Base-by-base conservation (phyloP, 2,329 filamentous ascomycete species). In the Lasiodiplodia sp. region DNA sequence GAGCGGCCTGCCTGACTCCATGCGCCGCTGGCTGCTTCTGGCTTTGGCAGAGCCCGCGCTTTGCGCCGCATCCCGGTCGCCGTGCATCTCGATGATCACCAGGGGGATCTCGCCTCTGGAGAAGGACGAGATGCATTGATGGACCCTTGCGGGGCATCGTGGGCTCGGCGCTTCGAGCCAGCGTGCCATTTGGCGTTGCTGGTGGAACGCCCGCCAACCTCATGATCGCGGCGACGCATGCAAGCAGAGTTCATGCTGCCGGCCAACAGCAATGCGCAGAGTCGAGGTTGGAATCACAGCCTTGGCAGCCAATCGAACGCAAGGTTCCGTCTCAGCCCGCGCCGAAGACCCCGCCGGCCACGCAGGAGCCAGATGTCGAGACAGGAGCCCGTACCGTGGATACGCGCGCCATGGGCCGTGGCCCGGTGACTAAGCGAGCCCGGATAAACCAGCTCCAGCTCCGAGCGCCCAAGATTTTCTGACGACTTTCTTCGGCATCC, bases 1-100 rank as follows among this genome's bases (percentile, higher is more conserved):
- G 38, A 37, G 56, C 56, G n/a, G 60, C 31, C 60, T 38, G 60
- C 31, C 60, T 51, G 60, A 21, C 60, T 52, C 44, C 62, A 53
- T 53, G 49, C 49, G 62, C 40, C 10, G 23, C 58, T 28, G 23
- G 21, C 58, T 63, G 58, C 25, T 21, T 63, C 58, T 34, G 40
- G 58, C 14, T 57, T 37, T 12, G 6, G 10, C 6, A 18, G 4
- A 23, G 58, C 18, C 40, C 58, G 58, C 58, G 58, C 58, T 63
- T 63, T 37, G 58, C 58, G 58, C 58, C 60, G n/a, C 60, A 64
- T 25, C 60, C 60, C 47, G 60, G 60, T n/a, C 44, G 60, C 12
- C 34, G 63, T 66, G 51, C 63, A 66, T 66, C 63, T 66, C 23
- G 63, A 66, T 47, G 63, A 66, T 66, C 63, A 66, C 23, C 63